Evolutionary conservation across 1,139 yeast species (phyloP), one percentile per base, ranked within the genome.

Genomic region (Suzukiozyma palmioleophila): DNA sequence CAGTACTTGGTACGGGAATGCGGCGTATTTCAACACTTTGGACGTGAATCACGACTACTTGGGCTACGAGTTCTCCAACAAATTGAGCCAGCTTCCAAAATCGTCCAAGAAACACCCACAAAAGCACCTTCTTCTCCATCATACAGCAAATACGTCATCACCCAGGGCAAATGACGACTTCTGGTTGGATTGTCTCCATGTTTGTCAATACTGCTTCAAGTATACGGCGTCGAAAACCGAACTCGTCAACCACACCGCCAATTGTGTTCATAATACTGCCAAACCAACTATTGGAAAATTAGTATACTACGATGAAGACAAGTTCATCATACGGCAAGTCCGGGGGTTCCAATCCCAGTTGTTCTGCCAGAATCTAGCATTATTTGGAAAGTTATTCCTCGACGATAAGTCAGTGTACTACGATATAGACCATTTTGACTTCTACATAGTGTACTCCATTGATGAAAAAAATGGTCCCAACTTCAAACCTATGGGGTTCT

Each of bases 401-500:
- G 96, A 89, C 48, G 89, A 87, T 58, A 92, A 92, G 59, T 85
- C 96, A 0, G 84, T 90, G 26, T 88, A 81, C 56, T 92, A 84
- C 59, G 76, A 82, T 35, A 77, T 88, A 8, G 90, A 84, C 33
- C 75, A 76, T 39, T 92, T 85, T 59, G 90, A 87, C 44, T 88
- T 88, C 57, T 92, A 81, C 57, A 72, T 88, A 14, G 66, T 81
- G 33, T 90, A 80, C 54, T 57, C 52, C 22, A 58, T 56, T 9
- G 60, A 56, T 32, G 57, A 37, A 46, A 51, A 35, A 55, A 38
- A 35, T 21, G 41, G 42, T n/a, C 51, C 47, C 9, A 43, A 48
- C 18, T 60, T 53, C 39, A 54, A 69, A 35, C 89, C 94, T 7
- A 79, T 89, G 84, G 98, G 97, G 1, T 92, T 88, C 56, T 92